phyloP scores from a whole-genome alignment of 805 yeast species.

The Cyberlindnera americana region DNA sequence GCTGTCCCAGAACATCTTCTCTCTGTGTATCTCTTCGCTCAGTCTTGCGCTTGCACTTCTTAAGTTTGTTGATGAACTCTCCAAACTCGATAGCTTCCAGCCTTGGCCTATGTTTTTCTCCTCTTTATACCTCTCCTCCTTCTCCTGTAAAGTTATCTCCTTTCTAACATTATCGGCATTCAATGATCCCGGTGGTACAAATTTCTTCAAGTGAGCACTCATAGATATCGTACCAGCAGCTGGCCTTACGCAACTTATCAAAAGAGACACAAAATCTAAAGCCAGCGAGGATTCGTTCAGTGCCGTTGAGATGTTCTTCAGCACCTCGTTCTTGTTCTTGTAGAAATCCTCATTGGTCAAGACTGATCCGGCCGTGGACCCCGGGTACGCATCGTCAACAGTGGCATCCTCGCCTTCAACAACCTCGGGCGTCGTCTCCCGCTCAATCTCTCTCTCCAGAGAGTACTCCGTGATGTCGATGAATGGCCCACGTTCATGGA shows the following conservation, averaged over 20 bases:
- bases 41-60: slow-evolving; percentile 49
- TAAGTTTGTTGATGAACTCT: slow-evolving; percentile 50
- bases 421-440: slow-evolving; percentile 10
- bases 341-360: slow-evolving; percentile 42
- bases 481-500: slow-evolving; percentile 56
- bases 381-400: slow-evolving; percentile 16
- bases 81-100: slow-evolving; percentile 78
- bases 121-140: slow-evolving; percentile 20
- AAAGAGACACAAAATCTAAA: slow-evolving; percentile 79
- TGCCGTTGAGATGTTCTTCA: slow-evolving; percentile 57
- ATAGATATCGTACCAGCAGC: slow-evolving; percentile 84
- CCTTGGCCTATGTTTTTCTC: slow-evolving; percentile 43
- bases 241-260: slow-evolving; percentile 78
- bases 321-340: slow-evolving; percentile 48
- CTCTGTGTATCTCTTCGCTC: slow-evolving; percentile 52
- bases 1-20: slow-evolving; percentile 65
- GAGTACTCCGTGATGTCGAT: slow-evolving; percentile 51
- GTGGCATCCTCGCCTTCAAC: slow-evolving; percentile 9
- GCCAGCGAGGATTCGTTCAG: slow-evolving; percentile 86
- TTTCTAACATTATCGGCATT: slow-evolving; percentile 38
- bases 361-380: slow-evolving; percentile 22
- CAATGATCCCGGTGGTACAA: slow-evolving; percentile 72
- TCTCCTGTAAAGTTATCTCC: slow-evolving; percentile 21
- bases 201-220: slow-evolving; percentile 76
- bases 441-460: slow-evolving; percentile 27